Evolutionary conservation across 371 early-diverging fungal species (phyloP).

Genomic region (Sporodiniella umbellata): DNA sequence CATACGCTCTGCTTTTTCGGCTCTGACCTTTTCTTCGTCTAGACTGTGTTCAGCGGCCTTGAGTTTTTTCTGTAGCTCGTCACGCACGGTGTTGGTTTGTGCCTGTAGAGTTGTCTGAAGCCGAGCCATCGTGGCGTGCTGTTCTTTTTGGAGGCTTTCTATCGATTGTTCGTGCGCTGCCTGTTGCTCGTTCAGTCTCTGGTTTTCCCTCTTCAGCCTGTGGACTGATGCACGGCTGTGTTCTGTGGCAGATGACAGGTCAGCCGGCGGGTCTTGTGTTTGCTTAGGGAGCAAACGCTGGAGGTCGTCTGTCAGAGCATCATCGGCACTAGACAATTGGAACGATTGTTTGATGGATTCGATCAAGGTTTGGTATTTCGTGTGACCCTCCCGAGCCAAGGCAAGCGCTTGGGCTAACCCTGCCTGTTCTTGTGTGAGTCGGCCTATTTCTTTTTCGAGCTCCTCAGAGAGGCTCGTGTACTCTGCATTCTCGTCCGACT

Average conservation of each 20-base stretch:
- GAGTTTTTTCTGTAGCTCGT: too few relatives aligned
- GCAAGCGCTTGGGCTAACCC: constrained; percentile 14
- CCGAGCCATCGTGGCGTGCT: too few relatives aligned
- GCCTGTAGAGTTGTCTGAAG: too few relatives aligned
- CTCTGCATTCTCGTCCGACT: constrained; percentile 34
- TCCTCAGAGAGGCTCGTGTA: constrained; percentile 26
- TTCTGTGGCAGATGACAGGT: not conserved
- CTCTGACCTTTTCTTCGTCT: constrained; percentile 4
- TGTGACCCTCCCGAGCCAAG: constrained; percentile 6
- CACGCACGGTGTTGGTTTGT: too few relatives aligned
- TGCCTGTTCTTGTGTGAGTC: constrained; percentile 25
- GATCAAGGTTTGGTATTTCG: constrained; percentile 2
- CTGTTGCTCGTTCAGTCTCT: not conserved
- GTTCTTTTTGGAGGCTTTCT: too few relatives aligned
- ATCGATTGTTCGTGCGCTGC: not conserved
- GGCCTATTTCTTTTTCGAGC: constrained; percentile 28
- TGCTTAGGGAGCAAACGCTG: not conserved
- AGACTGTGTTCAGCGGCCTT: too few relatives aligned
- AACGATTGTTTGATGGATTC: constrained; percentile 1
- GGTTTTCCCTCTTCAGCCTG: not conserved
- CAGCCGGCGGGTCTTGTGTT: not conserved
- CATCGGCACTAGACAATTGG: not conserved
- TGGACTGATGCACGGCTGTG: not conserved
- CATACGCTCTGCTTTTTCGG: constrained; percentile 5
- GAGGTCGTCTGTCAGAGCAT: not conserved